Base-by-base conservation (phyloP, 2,329 filamentous ascomycete genomes). In the Didymellaceae sp. region DNA sequence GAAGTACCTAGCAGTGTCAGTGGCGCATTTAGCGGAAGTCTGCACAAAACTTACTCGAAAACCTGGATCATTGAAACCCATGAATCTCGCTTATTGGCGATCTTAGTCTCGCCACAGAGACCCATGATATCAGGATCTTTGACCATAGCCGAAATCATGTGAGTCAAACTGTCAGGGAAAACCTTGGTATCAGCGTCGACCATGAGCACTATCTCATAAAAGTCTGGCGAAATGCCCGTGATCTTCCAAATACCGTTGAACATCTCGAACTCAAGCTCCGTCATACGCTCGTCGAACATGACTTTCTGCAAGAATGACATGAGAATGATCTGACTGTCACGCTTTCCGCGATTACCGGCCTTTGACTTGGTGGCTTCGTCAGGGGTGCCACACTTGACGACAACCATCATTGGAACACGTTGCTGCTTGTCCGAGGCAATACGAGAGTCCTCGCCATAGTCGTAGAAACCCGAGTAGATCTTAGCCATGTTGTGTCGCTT, bases 401-500 rank as follows among this genome's bases (percentile, higher is more conserved):
- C 83, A 11, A 94, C 83, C 82, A 99, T 91, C 91, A 99, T 97
- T 2, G 94, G 95, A 20, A 99, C 93, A 49, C 94, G 89, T 76
- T 97, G 93, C 75, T 97, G 94, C 75, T 92, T 94, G 55, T 95
- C 90, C 1, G 79, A 61, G 1, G 93, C 88, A 55, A 99, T 89
- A 43, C 82, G 78, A 9, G 91, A 96, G 59, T 89, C 82, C 52
- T 83, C 77, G 44, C 95, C 94, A 66, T 97, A 99, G 74, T 97
- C 91, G 76, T 99, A 99, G 80, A 97, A 99, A 34, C 95, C 95
- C 48, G 92, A 88, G 75, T 97, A 97, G 50, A 97, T 86, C 80
- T 97, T 97, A 64, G 94, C 93, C 94, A 97, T 99, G 77, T 97
- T 99, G 84, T 99, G 95, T 65, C 94, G 87, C 80, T 99, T 99